Base-by-base conservation (phyloP, 805 yeast species). In the Hagleromyces aurorensis region DNA sequence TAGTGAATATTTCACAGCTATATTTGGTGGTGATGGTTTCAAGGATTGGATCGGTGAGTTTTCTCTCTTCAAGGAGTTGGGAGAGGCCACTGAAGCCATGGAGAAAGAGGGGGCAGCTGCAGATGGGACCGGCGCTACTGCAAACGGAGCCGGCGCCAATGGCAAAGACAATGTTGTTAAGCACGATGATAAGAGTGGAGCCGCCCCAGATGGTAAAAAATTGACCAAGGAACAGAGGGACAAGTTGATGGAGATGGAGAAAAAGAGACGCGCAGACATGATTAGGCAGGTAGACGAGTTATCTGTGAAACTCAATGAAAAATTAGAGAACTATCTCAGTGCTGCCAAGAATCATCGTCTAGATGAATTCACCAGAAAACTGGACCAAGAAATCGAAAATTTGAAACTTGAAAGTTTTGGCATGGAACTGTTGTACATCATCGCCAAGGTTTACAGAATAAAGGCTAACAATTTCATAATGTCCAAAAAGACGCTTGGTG, bases 321-420 rank as follows among this genome's bases (percentile, higher is more conserved):
- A 68, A 37, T 53, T 80, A 13, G 66, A 62, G 8, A 57, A 59
- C 16, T 66, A 65, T 38, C 46, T 61, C 8, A 57, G 65, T 17
- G 69, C 77, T 4, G 61, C 60, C 11, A 62, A 64, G 28, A 65
- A 67, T 16, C 51, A 69, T 16, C 71, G 75, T 10, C 49, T 72
- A 21, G 58, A 55, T 6, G 66, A 64, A 5, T 80, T 72, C 48
- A 59, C 54, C n/a, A 45, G 46, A 8, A 73, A 74, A 41, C 61
- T 82, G 16, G 57, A 61, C 21, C 61, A 63, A 32, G 91, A 82
- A 49, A 71, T 81, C 24, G 87, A 81, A 43, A 81, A 81, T 38
- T 64, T 91, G 51, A 91, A 91, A 56, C 73, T 85, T 69, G 98
- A 91, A 65, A 83, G 95, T 31, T 91, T 91, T 61, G 99, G 99